These are phyloP conservation scores for Quercus tomentella DNA, from an alignment of 331 rosid species.

Conservation along the genomic window DNA sequence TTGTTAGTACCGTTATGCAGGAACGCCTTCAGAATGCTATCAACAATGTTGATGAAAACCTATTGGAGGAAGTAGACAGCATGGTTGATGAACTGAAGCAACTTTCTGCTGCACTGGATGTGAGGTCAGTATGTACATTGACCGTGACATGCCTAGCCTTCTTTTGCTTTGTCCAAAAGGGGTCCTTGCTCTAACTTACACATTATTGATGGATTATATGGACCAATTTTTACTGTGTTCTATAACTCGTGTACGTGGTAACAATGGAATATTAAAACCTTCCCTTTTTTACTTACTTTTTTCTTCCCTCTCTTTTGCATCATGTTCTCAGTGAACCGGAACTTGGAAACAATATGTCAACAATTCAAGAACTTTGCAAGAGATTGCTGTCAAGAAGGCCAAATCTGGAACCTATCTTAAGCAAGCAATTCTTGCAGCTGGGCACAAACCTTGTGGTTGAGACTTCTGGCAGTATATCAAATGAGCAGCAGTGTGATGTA, in stretches of 20 bases:
- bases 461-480: not conserved
- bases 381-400: slow-evolving; percentile 21
- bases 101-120: slow-evolving; percentile 23
- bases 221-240: not conserved
- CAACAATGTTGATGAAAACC: not conserved
- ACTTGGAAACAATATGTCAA: not conserved
- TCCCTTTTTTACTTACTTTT: not conserved
- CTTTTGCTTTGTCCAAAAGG: no score
- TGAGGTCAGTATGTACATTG: slow-evolving; percentile 8
- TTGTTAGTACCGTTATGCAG: not conserved
- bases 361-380: slow-evolving; percentile 5
- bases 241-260: no score
- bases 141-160: no score
- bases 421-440: not conserved
- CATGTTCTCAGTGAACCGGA: slow-evolving; percentile 1
- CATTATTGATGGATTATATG: no score
- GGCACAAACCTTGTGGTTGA: not conserved
- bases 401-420: slow-evolving; percentile 6
- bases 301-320: not conserved
- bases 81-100: slow-evolving; percentile 32
- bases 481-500: not conserved
- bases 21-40: not conserved
- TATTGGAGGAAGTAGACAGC: slow-evolving; percentile 1
- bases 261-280: not conserved
- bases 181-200: no score